Evolutionary conservation across 768 basidiomycete species (phyloP), one percentile per base, ranked within the genome.

Genomic region (Kwoniella mangroviensis): DNA sequence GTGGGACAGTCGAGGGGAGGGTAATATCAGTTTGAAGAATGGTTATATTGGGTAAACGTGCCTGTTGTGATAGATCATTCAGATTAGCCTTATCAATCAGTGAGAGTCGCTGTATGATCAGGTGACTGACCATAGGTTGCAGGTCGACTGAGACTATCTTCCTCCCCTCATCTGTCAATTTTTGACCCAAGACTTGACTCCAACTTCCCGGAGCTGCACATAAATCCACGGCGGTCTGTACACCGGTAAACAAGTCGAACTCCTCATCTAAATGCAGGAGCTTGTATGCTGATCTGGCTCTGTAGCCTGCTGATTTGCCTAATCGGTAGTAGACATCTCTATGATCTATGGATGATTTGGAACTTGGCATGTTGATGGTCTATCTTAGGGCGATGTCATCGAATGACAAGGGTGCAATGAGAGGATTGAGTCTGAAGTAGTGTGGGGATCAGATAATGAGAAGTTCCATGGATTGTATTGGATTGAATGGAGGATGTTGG

Each of bases 21-120:
- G 85, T 86, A 71, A 86, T 85, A 67, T 86, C 85, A 55, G 84
- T 84, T 68, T 84, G 83, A 2, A 86, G 76, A 42, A 81, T 81
- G 0, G 84, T 84, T 13, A 85, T 83, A 52, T 83, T 81, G 2
- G 82, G 75, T 11, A 86, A 65, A 0, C 85, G 85, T 6, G 85
- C 85, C 84, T n/a, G n/a, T n/a, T n/a, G n/a, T n/a, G n/a, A n/a
- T n/a, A n/a, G n/a, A n/a, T n/a, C n/a, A n/a, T n/a, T n/a, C n/a
- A n/a, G n/a, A 21, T 63, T 40, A 49, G 58, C 58, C 34, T 43
- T 45, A 26, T 60, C 21, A 9, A 9, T 19, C 17, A 7, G n/a
- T 4, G 2, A 57, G 4, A 40, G 9, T 34, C 15, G 52, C 9
- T 3, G 61, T 24, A 24, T 28, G 62, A 34, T 34, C 49, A 2